Evolutionary conservation across 345 rosid genomes (phyloP).

Genomic region (Sapria himalayana): DNA sequence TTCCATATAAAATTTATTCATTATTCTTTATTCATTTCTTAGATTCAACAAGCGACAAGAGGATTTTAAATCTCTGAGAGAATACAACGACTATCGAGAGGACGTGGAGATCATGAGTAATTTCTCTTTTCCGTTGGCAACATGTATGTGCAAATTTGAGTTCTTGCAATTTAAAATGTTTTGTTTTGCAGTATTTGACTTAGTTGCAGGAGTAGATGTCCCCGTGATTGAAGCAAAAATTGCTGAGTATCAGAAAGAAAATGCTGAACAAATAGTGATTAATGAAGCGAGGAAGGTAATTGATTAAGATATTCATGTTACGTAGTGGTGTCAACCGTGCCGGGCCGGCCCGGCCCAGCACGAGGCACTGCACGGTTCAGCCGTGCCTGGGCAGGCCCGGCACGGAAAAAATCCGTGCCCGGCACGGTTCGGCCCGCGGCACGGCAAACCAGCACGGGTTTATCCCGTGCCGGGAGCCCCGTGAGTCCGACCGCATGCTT

Average conservation of each 20-base stretch:
- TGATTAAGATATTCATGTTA: background rate
- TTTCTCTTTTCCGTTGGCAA: constrained; percentile 12
- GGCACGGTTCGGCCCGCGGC: too few relatives aligned
- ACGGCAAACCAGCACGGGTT: too few relatives aligned
- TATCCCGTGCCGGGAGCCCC: too few relatives aligned
- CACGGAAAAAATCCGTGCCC: too few relatives aligned
- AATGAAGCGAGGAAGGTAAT: constrained; percentile 73
- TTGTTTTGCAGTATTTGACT: constrained; percentile 33
- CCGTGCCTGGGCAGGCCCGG: too few relatives aligned
- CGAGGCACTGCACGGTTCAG: too few relatives aligned
- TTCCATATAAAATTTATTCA: background rate
- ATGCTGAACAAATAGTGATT: constrained; percentile 71
- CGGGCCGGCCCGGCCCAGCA: too few relatives aligned
- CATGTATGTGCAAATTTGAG: too few relatives aligned
- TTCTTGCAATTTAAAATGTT: too few relatives aligned
- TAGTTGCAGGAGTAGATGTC: constrained; percentile 57
- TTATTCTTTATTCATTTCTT: background rate
- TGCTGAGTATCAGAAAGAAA: constrained; percentile 47
- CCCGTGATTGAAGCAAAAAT: constrained; percentile 59
- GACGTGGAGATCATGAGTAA: constrained; percentile 91
- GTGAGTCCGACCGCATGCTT: too few relatives aligned
- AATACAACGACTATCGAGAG: constrained; percentile 87
- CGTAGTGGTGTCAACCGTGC: too few relatives aligned
- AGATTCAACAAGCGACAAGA: constrained; percentile 87
- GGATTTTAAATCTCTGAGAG: constrained; percentile 54